Evolutionary conservation across 2,329 filamentous ascomycete genomes (phyloP), one percentile per base, ranked within the genome.

Genomic region (Ambrosiella cleistominuta): DNA sequence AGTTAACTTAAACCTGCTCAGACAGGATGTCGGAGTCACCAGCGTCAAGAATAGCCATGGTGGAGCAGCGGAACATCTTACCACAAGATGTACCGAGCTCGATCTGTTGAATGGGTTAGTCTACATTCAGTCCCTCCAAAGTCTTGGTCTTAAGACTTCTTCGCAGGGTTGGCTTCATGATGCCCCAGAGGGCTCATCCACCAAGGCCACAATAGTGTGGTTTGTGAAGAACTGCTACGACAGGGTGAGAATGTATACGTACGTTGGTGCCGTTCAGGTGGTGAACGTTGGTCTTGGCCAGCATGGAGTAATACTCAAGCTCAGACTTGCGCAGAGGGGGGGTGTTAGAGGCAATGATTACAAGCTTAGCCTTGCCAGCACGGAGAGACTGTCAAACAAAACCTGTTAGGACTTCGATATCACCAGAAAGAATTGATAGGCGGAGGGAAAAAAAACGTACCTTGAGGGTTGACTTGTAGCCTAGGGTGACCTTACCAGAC

Each of bases 191-290:
- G 17, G 63, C 54, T 55, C 39, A 56, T 61, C 64, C 63, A 47
- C 59, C 56, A 56, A 35, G 11, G 19, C 39, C 17, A 50, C 44
- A n/a, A 27, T 27, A 42, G 37, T 45, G 39, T 40, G 19, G 40
- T 11, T 13, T 55, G 57, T 56, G 39, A 44, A 50, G 40, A 45
- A 12, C 6, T 35, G 44, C 7, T 27, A 50, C 12, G 17, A 40
- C 42, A 35, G 36, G 12, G 4, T 19, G 15, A 5, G n/a, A 17
- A 45, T 17, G 37, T 62, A 62, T 61, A 88, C 91, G 85, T 85
- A 97, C 91, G 83, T 97, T 97, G 85, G 94, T 95, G 70, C 93
- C 93, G 67, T 81, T 81, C 79, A 96, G 97, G 81, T 98, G 93
- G 81, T 97, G 91, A 69, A 97, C 91, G 65, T 86, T 83, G 68